A percentile compares a stretch with the other conserved stretches of the same genome.
Conservation (phyloP, 1,284 basidiomycete species). For the Austropuccinia psidii region DNA sequence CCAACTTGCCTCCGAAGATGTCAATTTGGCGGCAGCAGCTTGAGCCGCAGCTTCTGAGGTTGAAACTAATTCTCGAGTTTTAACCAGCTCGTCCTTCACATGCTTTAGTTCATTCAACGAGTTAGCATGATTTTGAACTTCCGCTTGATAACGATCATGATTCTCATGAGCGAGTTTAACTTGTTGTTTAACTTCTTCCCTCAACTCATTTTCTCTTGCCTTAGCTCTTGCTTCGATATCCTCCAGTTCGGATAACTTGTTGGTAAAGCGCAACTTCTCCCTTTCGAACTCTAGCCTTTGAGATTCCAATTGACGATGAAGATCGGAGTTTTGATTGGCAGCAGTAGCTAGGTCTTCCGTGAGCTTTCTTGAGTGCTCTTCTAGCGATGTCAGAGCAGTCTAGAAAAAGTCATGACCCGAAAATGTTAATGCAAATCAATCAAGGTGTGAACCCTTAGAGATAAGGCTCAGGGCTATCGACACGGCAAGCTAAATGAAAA, state of each 20-base stretch:
- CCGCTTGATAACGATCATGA: slow-evolving; percentile 69
- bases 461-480: background rate
- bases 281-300: slow-evolving; percentile 61
- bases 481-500: background rate
- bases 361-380: slow-evolving; percentile 57
- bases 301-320: slow-evolving; percentile 56
- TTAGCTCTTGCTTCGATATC: slow-evolving; percentile 14
- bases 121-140: slow-evolving; percentile 69
- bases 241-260: slow-evolving; percentile 7
- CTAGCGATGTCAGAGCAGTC: slow-evolving; percentile 61
- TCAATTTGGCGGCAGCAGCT: slow-evolving; percentile 65
- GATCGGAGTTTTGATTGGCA: slow-evolving; percentile 54
- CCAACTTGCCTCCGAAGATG: slow-evolving; percentile 68
- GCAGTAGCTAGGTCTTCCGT: slow-evolving; percentile 58
- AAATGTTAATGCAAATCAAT: background rate
- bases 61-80: slow-evolving; percentile 3
- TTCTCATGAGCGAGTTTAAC: slow-evolving; percentile 57
- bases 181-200: slow-evolving; percentile 44
- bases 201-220: slow-evolving; percentile 39
- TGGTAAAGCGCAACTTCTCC: slow-evolving; percentile 65
- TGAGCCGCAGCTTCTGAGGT: slow-evolving; percentile 54
- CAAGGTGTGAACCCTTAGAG: too few relatives aligned
- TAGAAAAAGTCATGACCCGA: slow-evolving; percentile 45
- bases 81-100: slow-evolving; percentile 53
- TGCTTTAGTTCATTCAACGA: slow-evolving; percentile 51